phyloP scores from a whole-genome alignment of 2,329 filamentous ascomycete genomes.

The Trichoderma sp. region DNA sequence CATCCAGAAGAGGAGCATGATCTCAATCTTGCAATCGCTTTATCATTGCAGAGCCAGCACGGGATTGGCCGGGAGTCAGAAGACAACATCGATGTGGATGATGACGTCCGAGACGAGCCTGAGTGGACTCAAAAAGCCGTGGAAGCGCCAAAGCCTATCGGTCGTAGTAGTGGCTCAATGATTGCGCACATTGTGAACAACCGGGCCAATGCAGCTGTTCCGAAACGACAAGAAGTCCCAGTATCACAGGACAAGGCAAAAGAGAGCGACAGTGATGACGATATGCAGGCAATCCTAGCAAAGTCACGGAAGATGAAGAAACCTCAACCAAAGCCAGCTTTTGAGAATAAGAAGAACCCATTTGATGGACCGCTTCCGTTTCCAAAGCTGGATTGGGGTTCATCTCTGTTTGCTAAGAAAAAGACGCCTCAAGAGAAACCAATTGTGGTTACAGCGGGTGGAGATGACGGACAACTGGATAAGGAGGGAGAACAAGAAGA shows the following conservation, averaged over 20 bases:
- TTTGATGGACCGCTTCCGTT: conserved; percentile 86
- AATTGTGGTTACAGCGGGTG: conserved; percentile 16
- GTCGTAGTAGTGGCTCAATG: conserved; percentile 51
- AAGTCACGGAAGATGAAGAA: conserved; percentile 64
- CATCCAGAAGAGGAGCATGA: conserved; percentile 55
- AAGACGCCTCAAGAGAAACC: conserved; percentile 27
- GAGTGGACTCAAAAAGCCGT: conserved; percentile 58
- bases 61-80: conserved; percentile 38
- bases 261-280: conserved; percentile 74
- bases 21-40: conserved; percentile 74
- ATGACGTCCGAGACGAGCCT: conserved; percentile 46
- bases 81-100: conserved; percentile 46
- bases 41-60: conserved; percentile 73
- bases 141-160: conserved; percentile 49
- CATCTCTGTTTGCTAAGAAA: conserved; percentile 54
- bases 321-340: conserved; percentile 36
- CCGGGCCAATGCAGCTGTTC: conserved; percentile 61
- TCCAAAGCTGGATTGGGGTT: conserved; percentile 74
- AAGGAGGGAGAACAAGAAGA: conserved; percentile 39
- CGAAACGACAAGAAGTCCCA: conserved; percentile 36
- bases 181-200: conserved; percentile 75
- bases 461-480: conserved; percentile 21
- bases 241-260: conserved; percentile 1
- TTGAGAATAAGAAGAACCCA: conserved; percentile 57
- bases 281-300: conserved; percentile 72